A percentile compares a stretch with the other conserved stretches of the same genome.
phyloP scores from a whole-genome alignment of 2,329 filamentous ascomycete genomes.

The Hypoxylon sp. region DNA sequence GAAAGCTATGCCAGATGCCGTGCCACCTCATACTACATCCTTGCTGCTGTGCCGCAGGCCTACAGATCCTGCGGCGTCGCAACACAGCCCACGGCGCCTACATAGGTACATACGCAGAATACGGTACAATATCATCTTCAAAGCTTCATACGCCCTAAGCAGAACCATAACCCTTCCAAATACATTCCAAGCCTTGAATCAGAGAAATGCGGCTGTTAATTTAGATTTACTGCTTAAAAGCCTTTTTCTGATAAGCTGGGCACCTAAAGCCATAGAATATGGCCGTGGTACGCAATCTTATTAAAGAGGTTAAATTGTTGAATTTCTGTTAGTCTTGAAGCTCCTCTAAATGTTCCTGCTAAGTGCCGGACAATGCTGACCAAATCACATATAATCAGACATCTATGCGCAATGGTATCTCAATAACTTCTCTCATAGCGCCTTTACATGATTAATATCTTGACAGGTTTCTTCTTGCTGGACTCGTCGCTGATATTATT shows the following conservation, averaged over 20 bases:
- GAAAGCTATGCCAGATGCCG: not conserved
- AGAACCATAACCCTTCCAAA: not conserved
- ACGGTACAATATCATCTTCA: not conserved
- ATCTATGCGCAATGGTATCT: slow-evolving; percentile 21
- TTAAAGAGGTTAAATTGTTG: slow-evolving; percentile 13
- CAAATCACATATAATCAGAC: not conserved
- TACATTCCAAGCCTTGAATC: not conserved
- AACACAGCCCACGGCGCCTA: slow-evolving; percentile 4
- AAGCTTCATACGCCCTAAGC: not conserved
- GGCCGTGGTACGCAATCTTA: not conserved
- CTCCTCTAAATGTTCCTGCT: not conserved
- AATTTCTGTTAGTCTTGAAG: slow-evolving; percentile 14
- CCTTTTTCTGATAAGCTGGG: not conserved
- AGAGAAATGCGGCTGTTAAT: not conserved
- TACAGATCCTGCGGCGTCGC: slow-evolving; percentile 1
- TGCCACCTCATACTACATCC: not conserved
- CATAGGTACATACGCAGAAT: no score
- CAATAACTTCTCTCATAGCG: not conserved
- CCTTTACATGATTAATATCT: not conserved
- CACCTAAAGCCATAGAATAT: not conserved
- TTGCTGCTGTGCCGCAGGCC: not conserved
- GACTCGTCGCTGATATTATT: slow-evolving; percentile 1
- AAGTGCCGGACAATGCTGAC: not conserved
- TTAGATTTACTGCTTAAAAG: not conserved
- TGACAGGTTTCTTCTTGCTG: slow-evolving; percentile 12